Base-by-base conservation (phyloP, 148 eudicot genomes). In the Silene uniflora region DNA sequence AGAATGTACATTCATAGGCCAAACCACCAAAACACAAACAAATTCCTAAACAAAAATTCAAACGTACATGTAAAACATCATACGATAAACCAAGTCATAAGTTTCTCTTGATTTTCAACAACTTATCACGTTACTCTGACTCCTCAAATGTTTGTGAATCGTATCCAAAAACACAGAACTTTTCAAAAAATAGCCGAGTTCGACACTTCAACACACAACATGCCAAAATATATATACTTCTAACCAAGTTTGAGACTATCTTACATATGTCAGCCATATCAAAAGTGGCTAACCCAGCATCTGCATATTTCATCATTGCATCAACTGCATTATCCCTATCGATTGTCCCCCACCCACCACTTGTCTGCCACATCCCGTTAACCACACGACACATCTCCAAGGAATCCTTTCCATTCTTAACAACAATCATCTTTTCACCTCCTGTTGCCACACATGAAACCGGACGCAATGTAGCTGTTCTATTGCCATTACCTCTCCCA, bases 241-340 rank as follows among this genome's bases (percentile, higher is more conserved):
- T 13, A 52, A 52, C 56, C 56, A 52, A 52, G 56, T 52, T 52
- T 12, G 17, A 52, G 56, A 52, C 74, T 27, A 78, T 72, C 85
- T 83, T 86, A 93, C 91, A 93, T 78, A 89, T 88, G 75, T 93
- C 93, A 79, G 90, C 93, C 93, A 93, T 83, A 77, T 93, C 95
- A 78, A 93, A 93, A 60, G 95, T 90, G 62, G 82, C 75, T 29
- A 91, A 86, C 62, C 91, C 90, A 39, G 90, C 86, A 86, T 93
- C 98, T 62, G 93, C 89, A 85, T 88, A 90, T 65, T 59, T 82
- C 78, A 91, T 81, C 97, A 88, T 91, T 13, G 92, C 93, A 77
- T 80, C 79, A 66, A 90, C 90, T 3, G 91, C 95, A 82, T 70
- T 78, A 62, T 85, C 87, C 67, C 78, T 61, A 61, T 91, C 92